A percentile compares a stretch with the other conserved stretches of the same genome.
Evolutionary conservation across 257 asterid species (phyloP).

Genomic region (Scutellaria baicalensis): DNA sequence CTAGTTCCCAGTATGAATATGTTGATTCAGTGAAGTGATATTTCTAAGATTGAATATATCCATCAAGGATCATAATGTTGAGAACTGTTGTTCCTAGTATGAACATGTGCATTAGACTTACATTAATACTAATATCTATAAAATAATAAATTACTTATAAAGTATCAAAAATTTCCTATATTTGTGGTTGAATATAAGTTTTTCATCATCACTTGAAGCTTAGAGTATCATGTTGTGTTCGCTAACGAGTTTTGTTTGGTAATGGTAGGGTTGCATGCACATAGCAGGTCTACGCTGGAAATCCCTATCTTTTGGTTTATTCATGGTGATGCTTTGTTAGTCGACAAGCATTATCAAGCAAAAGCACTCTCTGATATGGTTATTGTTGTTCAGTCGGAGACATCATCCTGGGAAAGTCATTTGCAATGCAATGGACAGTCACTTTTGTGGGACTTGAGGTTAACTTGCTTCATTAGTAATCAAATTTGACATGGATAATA

Average conservation of each 20-base stretch:
- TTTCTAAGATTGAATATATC: not conserved
- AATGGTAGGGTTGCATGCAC: constrained; percentile 85
- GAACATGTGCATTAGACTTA: not conserved
- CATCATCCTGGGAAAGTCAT: constrained; percentile 96
- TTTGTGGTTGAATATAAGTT: not conserved
- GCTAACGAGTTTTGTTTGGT: constrained; percentile 20
- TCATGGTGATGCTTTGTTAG: constrained; percentile 75
- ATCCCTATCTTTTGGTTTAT: constrained; percentile 95
- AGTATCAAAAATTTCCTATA: not conserved
- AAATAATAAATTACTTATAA: not conserved
- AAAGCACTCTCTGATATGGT: constrained; percentile 97
- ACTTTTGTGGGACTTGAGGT: constrained; percentile 92
- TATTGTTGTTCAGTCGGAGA: constrained; percentile 92
- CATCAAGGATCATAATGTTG: not conserved
- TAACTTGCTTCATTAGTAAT: constrained; percentile 9
- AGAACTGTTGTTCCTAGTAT: not conserved
- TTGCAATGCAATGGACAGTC: constrained; percentile 89
- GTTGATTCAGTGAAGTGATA: not conserved
- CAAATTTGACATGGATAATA: constrained; percentile 12
- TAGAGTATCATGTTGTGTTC: not conserved
- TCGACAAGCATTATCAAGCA: constrained; percentile 95
- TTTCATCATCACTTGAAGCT: not conserved
- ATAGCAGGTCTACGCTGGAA: constrained; percentile 88
- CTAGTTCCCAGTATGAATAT: not conserved
- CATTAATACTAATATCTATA: not conserved